Percentiles rank a stretch among this genome's conserved stretches.
phyloP scores from a whole-genome alignment of 768 basidiomycete genomes.

The Sporobolomyces phaffii region DNA sequence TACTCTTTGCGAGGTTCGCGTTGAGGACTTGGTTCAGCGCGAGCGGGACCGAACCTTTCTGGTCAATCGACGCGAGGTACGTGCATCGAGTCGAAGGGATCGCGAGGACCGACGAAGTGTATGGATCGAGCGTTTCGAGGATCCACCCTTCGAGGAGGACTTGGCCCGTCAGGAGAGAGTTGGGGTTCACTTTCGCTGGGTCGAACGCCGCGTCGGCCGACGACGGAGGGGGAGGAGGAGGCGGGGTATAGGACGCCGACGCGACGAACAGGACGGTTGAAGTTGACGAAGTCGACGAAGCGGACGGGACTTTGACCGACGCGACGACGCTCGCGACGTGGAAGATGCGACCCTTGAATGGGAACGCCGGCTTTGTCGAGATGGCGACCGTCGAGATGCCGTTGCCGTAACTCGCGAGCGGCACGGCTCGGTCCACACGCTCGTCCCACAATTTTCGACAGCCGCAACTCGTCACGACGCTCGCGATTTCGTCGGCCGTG shows the following conservation, averaged over 20 bases:
- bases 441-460: slow-evolving; percentile 83
- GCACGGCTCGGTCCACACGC: slow-evolving; percentile 62
- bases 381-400: slow-evolving; percentile 59
- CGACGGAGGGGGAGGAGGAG: background rate
- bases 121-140: slow-evolving; percentile 90
- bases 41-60: slow-evolving; percentile 73
- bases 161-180: slow-evolving; percentile 66
- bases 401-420: slow-evolving; percentile 71
- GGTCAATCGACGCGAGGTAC: slow-evolving; percentile 75
- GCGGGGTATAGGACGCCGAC: slow-evolving; percentile 56
- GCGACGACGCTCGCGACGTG: slow-evolving; percentile 71
- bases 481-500: slow-evolving; percentile 81
- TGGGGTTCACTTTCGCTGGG: slow-evolving; percentile 66
- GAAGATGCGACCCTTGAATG: slow-evolving; percentile 84
- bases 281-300: slow-evolving; percentile 44
- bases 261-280: slow-evolving; percentile 72
- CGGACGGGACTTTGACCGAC: slow-evolving; percentile 46
- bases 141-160: slow-evolving; percentile 91
- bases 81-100: slow-evolving; percentile 90
- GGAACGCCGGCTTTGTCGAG: slow-evolving; percentile 66
- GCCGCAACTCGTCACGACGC: slow-evolving; percentile 62
- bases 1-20: slow-evolving; percentile 59
- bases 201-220: slow-evolving; percentile 40
- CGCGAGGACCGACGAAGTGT: slow-evolving; percentile 83
- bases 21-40: slow-evolving; percentile 77